A percentile compares a stretch with the other conserved stretches of the same genome.
Conservation (phyloP, 2,329 filamentous ascomycete species). For the Trichoderma harzianum region DNA sequence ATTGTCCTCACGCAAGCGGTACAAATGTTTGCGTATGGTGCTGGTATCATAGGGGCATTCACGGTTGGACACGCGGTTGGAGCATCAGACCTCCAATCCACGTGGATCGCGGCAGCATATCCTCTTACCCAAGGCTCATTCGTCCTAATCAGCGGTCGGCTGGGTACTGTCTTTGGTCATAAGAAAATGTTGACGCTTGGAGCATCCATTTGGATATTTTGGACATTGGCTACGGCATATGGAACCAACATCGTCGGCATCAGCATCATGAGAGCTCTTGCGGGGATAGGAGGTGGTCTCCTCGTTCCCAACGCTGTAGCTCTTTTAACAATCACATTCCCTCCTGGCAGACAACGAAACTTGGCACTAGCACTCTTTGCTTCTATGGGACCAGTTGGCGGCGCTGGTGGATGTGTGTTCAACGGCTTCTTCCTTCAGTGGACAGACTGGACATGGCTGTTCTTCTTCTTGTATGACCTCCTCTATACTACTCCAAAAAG, state of each 20-base stretch:
- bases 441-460: background rate
- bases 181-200: background rate
- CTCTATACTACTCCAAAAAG: background rate
- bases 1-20: background rate
- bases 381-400: background rate
- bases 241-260: background rate
- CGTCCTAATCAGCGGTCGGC: background rate
- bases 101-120: background rate
- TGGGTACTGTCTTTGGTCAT: background rate
- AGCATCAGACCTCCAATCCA: background rate
- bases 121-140: background rate
- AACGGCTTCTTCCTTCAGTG: background rate
- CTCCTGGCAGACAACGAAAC: background rate
- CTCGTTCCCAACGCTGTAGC: background rate
- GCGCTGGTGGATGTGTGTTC: background rate
- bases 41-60: background rate
- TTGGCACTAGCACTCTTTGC: background rate
- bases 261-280: background rate
- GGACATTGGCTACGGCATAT: background rate
- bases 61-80: background rate
- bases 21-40: background rate
- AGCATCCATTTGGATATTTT: background rate
- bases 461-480: background rate
- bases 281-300: background rate
- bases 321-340: background rate